A percentile compares a stretch with the other conserved stretches of the same genome.
Conservation (phyloP, 2,329 filamentous ascomycete species). For the Aureobasidium sp. region DNA sequence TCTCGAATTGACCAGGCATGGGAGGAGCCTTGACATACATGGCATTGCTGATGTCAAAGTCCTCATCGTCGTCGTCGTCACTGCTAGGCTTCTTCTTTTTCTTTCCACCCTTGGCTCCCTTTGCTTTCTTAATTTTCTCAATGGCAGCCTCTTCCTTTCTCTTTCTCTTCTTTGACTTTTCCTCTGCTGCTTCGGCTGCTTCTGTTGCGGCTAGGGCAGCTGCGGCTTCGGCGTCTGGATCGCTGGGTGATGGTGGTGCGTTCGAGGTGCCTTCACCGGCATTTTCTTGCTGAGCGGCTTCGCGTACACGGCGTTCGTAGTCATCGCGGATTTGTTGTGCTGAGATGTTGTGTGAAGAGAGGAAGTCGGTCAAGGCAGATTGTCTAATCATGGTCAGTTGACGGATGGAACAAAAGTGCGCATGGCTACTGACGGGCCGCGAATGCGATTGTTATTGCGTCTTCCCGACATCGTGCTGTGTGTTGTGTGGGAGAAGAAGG, state of each 20-base stretch:
- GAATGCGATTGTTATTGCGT: slow-evolving; percentile 52
- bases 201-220: slow-evolving; percentile 46
- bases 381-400: slow-evolving; percentile 44
- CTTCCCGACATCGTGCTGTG: slow-evolving; percentile 35
- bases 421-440: slow-evolving; percentile 55
- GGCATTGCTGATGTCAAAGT: slow-evolving; percentile 51
- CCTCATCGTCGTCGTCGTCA: slow-evolving; percentile 52
- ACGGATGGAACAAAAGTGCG: slow-evolving; percentile 8
- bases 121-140: slow-evolving; percentile 42
- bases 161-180: slow-evolving; percentile 62
- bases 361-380: slow-evolving; percentile 73
- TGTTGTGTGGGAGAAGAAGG: background rate
- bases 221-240: slow-evolving; percentile 31
- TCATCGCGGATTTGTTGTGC: slow-evolving; percentile 68
- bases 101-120: slow-evolving; percentile 56
- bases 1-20: slow-evolving; percentile 86
- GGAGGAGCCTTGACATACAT: slow-evolving; percentile 66
- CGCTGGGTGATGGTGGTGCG: slow-evolving; percentile 34
- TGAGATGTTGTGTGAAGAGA: slow-evolving; percentile 73
- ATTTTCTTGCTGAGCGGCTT: slow-evolving; percentile 47
- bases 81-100: slow-evolving; percentile 49
- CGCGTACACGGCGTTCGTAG: slow-evolving; percentile 58
- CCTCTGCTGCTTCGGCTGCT: slow-evolving; percentile 37
- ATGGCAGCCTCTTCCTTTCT: slow-evolving; percentile 51
- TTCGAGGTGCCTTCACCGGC: slow-evolving; percentile 39